Evolutionary conservation across 495 filamentous ascomycete species (phyloP).

Genomic region (Xylaria telfairii): DNA sequence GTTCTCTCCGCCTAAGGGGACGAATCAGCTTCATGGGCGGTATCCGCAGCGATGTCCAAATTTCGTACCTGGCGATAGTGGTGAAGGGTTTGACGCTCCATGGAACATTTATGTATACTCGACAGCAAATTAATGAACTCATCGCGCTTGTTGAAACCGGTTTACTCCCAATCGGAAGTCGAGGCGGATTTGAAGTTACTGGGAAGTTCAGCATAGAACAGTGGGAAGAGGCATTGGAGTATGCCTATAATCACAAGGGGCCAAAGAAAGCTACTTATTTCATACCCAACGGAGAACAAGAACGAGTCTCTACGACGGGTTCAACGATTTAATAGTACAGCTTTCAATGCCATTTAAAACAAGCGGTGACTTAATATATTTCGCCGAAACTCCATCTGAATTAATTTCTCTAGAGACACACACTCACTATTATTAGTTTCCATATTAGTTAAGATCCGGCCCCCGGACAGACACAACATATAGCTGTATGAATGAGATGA

Average conservation of each 20-base stretch:
- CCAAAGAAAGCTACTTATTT: not conserved
- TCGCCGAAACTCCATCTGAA: too few species aligned
- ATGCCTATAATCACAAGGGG: not conserved
- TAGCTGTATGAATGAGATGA: too few species aligned
- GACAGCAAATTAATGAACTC: constrained; percentile 34
- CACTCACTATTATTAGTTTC: too few species aligned
- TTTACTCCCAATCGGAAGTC: constrained; percentile 37
- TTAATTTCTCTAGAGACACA: too few species aligned
- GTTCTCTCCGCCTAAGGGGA: constrained; percentile 45
- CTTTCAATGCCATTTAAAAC: not conserved
- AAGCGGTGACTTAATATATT: too few species aligned
- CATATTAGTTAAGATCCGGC: too few species aligned
- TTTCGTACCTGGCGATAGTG: constrained; percentile 41
- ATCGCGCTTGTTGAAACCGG: constrained; percentile 46
- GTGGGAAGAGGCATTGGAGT: constrained; percentile 29
- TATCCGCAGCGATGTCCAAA: constrained; percentile 41
- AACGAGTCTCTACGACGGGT: not conserved
- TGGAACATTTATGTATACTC: constrained; percentile 55
- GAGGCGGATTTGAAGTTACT: constrained; percentile 25
- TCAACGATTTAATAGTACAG: too few species aligned
- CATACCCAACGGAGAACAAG: not conserved
- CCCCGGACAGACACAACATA: too few species aligned
- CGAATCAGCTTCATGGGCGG: constrained; percentile 55
- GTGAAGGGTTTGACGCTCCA: constrained; percentile 42
- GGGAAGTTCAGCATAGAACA: constrained; percentile 33